Evolutionary conservation across 306 rosid genomes (phyloP), one percentile per base, ranked within the genome.

Genomic region (Chamaecrista fasciculata): DNA sequence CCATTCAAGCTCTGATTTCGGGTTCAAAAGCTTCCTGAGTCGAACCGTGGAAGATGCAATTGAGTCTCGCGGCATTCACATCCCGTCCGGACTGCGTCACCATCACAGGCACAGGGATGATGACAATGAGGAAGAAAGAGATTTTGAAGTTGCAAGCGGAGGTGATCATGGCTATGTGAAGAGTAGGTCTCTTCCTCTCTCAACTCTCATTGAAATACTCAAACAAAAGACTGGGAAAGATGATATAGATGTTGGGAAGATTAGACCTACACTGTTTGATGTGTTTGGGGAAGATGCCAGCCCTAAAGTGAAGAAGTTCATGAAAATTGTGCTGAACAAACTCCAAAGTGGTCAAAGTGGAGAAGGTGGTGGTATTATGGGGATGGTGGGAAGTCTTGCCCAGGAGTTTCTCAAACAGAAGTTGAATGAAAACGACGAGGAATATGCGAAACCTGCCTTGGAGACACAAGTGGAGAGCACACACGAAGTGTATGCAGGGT

Each of bases 281-380:
- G 66, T 75, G n/a, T 93, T 90, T 10, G 98, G 98, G 20, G 90
- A 93, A n/a, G 98, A 93, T 76, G 82, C 98, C 9, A 93, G 91
- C 72, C 99, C 99, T 1, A 94, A 94, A 76, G 99, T 94, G 67
- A 94, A 94, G 89, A 94, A 94, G 89, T 94, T 91, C 88, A 94
- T 91, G 97, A 88, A 91, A 70, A 76, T 91, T 25, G 76, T 91
- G 42, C 39, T 91, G 29, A 24, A 58, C 75, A 88, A 91, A 57
- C 89, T 94, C 73, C 84, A 79, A 46, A 44, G 52, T 20, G 84
- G 65, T 33, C 80, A 68, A 14, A 66, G 82, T 62, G 84, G 73
- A 8, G 78, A 55, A 16, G 79, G 76, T 5, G 68, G 89, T 56
- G 86, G 96, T 3, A 56, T 92, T 7, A 25, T 86, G 67, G 96